phyloP scores from a whole-genome alignment of 1,284 basidiomycete genomes.

The Caloboletus firmus region DNA sequence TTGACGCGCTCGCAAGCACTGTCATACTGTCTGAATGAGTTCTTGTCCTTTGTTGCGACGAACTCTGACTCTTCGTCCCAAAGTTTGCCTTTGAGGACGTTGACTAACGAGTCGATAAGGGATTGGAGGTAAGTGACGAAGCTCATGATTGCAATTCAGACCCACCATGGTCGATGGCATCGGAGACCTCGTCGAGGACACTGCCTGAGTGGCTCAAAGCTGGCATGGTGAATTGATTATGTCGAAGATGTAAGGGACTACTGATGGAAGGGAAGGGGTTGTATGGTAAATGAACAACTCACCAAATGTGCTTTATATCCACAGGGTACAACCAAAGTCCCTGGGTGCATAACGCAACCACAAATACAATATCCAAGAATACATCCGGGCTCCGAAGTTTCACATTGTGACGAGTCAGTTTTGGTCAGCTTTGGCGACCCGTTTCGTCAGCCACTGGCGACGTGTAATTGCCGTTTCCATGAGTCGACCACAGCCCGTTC shows the following conservation, averaged over 20 bases:
- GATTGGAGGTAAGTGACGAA: background rate
- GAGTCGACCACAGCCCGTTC: slow-evolving; percentile 7
- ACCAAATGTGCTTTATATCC: slow-evolving; percentile 22
- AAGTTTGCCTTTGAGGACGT: slow-evolving; percentile 58
- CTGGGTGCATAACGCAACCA: slow-evolving; percentile 7
- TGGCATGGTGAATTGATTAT: slow-evolving; percentile 21
- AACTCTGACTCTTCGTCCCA: slow-evolving; percentile 69
- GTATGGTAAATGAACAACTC: slow-evolving; percentile 1
- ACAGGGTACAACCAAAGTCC: slow-evolving; percentile 3
- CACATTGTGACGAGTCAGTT: slow-evolving; percentile 16
- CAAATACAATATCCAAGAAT: slow-evolving; percentile 15
- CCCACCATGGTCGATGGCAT: slow-evolving; percentile 72
- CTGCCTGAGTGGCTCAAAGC: slow-evolving; percentile 30
- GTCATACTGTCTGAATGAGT: slow-evolving; percentile 69
- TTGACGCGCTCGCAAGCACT: slow-evolving; percentile 86
- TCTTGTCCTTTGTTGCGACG: slow-evolving; percentile 77
- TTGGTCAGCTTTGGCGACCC: slow-evolving; percentile 14
- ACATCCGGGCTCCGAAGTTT: slow-evolving; percentile 24
- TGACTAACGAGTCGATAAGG: slow-evolving; percentile 45
- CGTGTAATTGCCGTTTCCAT: slow-evolving; percentile 12
- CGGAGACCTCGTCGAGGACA: slow-evolving; percentile 66
- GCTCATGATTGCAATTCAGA: background rate
- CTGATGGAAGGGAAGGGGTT: background rate
- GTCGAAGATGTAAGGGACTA: background rate
- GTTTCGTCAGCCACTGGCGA: slow-evolving; percentile 18